phyloP scores from a whole-genome alignment of 148 eudicot genomes.

The Fagopyrum esculentum region DNA sequence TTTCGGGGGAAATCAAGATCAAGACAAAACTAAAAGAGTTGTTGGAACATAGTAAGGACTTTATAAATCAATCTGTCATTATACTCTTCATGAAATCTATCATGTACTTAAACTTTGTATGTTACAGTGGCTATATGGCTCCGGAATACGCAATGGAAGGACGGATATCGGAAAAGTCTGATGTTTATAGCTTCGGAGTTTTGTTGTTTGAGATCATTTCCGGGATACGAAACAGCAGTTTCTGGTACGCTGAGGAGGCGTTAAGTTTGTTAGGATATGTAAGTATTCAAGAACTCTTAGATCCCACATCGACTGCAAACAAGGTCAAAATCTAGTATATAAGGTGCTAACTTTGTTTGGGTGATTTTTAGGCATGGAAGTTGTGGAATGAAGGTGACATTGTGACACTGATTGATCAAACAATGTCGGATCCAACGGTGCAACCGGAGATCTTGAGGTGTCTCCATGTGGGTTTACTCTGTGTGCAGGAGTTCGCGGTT shows the following conservation, averaged over 20 bases:
- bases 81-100: neutral
- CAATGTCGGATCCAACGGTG: constrained; percentile 27
- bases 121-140: constrained; percentile 12
- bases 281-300: neutral
- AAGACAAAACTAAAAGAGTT: constrained; percentile 6
- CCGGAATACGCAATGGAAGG: constrained; percentile 18
- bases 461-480: constrained; percentile 72
- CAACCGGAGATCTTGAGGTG: constrained; percentile 49
- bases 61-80: neutral
- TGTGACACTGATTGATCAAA: constrained; percentile 39
- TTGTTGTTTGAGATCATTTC: constrained; percentile 11
- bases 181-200: constrained; percentile 15
- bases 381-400: constrained; percentile 68
- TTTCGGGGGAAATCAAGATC: constrained; percentile 13
- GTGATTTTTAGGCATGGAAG: constrained; percentile 58
- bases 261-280: constrained; percentile 6
- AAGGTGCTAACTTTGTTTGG: neutral
- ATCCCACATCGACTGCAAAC: no score
- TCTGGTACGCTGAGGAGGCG: constrained; percentile 2
- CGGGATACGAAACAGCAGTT: constrained; percentile 11
- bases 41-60: constrained; percentile 14
- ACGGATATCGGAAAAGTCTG: constrained; percentile 10
- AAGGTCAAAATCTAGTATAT: no score
- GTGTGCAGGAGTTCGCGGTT: constrained; percentile 72
- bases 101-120: neutral